Conservation (phyloP, 2,329 filamentous ascomycete genomes). For the Akanthomyces muscarius region DNA sequence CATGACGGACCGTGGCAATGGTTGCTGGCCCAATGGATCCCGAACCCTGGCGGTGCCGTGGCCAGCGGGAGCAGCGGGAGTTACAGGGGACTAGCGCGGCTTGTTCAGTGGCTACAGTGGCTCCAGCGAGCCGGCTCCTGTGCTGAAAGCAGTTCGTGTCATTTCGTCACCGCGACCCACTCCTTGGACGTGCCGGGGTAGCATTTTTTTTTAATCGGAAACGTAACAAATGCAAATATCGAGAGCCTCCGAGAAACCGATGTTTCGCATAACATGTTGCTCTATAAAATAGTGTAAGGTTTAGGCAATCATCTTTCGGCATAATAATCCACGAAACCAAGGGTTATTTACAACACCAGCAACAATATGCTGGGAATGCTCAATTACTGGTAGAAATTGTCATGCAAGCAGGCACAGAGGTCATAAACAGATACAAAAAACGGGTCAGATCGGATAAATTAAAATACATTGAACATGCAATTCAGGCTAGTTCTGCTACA, state of each 20-base stretch:
- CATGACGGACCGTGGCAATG: neutral
- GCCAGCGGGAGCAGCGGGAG: neutral
- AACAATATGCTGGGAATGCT: too few species aligned
- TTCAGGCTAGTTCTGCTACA: neutral
- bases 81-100: neutral
- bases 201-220: neutral
- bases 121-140: neutral
- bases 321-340: too few species aligned
- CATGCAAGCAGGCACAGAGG: too few species aligned
- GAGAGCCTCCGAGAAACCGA: too few species aligned
- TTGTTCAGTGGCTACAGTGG: neutral
- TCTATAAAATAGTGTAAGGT: too few species aligned
- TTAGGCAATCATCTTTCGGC: too few species aligned
- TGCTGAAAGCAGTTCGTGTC: neutral
- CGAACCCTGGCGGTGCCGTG: conserved; percentile 1
- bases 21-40: conserved; percentile 9
- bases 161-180: neutral
- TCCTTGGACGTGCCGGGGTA: neutral
- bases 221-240: too few species aligned
- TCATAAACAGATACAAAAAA: too few species aligned
- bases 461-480: neutral
- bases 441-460: too few species aligned
- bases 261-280: too few species aligned
- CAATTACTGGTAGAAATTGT: too few species aligned
- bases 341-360: too few species aligned